A percentile compares a stretch with the other conserved stretches of the same genome.
These are phyloP conservation scores for Kwoniella europaea DNA, from an alignment of 768 basidiomycete species.

Conservation along the genomic window DNA sequence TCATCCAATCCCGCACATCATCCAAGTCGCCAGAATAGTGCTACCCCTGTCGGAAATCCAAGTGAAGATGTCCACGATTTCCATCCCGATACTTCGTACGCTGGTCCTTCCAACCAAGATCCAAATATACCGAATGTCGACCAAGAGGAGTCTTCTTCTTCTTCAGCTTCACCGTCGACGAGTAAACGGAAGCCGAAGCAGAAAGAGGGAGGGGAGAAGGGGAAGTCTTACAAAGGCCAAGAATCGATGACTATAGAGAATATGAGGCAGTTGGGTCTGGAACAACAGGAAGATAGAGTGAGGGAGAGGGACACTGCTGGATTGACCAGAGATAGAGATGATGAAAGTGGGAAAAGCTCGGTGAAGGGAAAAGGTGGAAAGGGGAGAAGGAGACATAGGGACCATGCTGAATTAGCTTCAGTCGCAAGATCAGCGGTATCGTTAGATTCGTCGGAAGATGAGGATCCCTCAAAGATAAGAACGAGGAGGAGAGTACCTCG, in stretches of 20 bases:
- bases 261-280: conserved; percentile 19
- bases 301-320: conserved; percentile 2
- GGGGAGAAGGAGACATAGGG: conserved; percentile 2
- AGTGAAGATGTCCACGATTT: conserved; percentile 1
- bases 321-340: background rate
- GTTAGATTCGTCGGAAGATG: conserved; percentile 20
- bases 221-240: background rate
- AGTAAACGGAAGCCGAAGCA: background rate
- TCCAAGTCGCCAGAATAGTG: background rate
- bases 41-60: background rate
- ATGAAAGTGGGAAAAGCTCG: background rate
- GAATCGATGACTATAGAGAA: conserved; percentile 27
- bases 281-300: conserved; percentile 21
- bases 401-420: conserved; percentile 29
- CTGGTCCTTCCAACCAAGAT: conserved; percentile 45
- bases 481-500: conserved; percentile 8
- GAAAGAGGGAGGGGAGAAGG: background rate
- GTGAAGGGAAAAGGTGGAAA: conserved; percentile 6
- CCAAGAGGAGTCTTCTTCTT: background rate
- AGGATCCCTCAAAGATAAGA: background rate
- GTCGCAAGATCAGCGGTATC: conserved; percentile 15
- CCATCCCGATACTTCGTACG: conserved; percentile 22
- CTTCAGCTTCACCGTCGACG: background rate
- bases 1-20: background rate
- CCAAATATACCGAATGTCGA: conserved; percentile 44